phyloP scores from a whole-genome alignment of 2,329 filamentous ascomycete species.

The Diaporthe longicolla region DNA sequence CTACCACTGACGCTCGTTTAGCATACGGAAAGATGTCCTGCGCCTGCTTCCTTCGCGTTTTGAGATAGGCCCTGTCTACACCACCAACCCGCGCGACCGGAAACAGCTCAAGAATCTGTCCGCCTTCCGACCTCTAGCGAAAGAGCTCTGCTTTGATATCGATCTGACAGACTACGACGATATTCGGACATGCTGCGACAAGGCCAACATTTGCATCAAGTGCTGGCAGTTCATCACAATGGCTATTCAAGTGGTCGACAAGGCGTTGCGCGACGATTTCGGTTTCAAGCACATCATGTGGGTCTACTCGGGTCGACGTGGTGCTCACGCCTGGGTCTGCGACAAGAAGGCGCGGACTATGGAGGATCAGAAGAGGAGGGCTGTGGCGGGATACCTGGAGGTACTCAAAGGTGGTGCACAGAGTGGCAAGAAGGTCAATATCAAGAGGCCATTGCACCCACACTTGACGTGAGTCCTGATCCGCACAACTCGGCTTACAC shows the following conservation, averaged over 20 bases:
- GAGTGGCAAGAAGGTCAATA: slow-evolving; percentile 87
- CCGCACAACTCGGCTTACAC: neutral
- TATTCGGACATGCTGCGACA: slow-evolving; percentile 93
- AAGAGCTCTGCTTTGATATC: slow-evolving; percentile 99
- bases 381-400: slow-evolving; percentile 91
- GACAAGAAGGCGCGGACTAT: slow-evolving; percentile 87
- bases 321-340: slow-evolving; percentile 98
- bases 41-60: slow-evolving; percentile 92
- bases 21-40: slow-evolving; percentile 91
- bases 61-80: slow-evolving; percentile 98
- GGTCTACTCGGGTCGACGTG: slow-evolving; percentile 97
- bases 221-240: slow-evolving; percentile 99
- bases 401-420: slow-evolving; percentile 89
- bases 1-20: slow-evolving; percentile 51
- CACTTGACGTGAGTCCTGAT: slow-evolving; percentile 76
- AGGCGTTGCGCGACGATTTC: slow-evolving; percentile 91
- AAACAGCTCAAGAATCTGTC: slow-evolving; percentile 86
- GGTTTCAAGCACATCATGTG: slow-evolving; percentile 97
- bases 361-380: slow-evolving; percentile 87
- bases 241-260: slow-evolving; percentile 94
- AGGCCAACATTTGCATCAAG: slow-evolving; percentile 92
- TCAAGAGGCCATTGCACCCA: slow-evolving; percentile 88
- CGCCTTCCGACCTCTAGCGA: slow-evolving; percentile 88
- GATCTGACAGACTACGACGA: slow-evolving; percentile 99
- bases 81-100: slow-evolving; percentile 91